These are phyloP conservation scores for Lachancea dasiensis DNA, from an alignment of 805 yeast species.

Conservation along the genomic window DNA sequence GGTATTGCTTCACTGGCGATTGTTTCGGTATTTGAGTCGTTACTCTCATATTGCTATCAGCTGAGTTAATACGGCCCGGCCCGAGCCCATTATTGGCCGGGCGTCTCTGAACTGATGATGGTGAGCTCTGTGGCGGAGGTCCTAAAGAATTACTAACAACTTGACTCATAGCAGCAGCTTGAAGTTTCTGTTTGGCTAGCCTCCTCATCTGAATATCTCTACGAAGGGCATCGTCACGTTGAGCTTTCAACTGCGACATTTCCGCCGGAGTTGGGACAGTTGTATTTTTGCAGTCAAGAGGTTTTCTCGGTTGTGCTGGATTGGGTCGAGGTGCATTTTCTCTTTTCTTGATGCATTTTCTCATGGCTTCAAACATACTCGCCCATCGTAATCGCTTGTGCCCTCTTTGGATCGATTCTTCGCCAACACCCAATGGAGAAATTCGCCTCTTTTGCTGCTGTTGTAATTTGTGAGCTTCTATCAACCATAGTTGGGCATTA, in stretches of 20 bases:
- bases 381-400: constrained; percentile 92
- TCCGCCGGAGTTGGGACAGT: constrained; percentile 79
- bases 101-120: constrained; percentile 16
- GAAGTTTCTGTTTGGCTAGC: constrained; percentile 27
- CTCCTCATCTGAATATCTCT: constrained; percentile 43
- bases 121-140: constrained; percentile 11
- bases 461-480: constrained; percentile 84
- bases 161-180: constrained; percentile 23
- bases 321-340: constrained; percentile 67
- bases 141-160: constrained; percentile 9
- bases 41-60: constrained; percentile 6
- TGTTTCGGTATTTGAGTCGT: constrained; percentile 14
- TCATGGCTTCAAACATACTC: constrained; percentile 91
- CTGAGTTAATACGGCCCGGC: constrained; percentile 2
- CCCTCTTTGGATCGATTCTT: constrained; percentile 89
- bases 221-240: constrained; percentile 78
- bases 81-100: constrained; percentile 13
- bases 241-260: constrained; percentile 73
- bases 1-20: constrained; percentile 13
- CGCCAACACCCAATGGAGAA: constrained; percentile 89
- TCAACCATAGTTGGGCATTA: constrained; percentile 85
- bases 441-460: constrained; percentile 82
- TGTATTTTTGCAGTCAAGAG: constrained; percentile 37
- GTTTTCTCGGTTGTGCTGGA: constrained; percentile 38
- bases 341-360: constrained; percentile 83